Percentiles rank a stretch among this genome's conserved stretches.
phyloP scores from a whole-genome alignment of 225 moss, liverwort and hornwort species.

The Marchantia polymorpha region DNA sequence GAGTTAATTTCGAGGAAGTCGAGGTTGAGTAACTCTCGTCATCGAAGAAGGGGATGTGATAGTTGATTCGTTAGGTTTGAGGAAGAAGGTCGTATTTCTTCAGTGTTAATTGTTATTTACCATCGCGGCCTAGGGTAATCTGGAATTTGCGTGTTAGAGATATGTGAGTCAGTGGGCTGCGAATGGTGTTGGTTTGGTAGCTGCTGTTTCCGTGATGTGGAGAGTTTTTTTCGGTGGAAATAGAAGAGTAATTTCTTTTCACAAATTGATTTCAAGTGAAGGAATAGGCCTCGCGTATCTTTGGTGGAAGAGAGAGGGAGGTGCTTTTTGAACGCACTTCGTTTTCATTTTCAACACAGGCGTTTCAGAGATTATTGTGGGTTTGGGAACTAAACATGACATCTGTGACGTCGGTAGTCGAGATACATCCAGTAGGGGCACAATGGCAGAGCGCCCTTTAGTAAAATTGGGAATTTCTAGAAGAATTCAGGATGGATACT shows the following conservation, averaged over 20 bases:
- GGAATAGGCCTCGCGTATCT: neutral
- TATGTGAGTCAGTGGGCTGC: neutral
- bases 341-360: constrained; percentile 5
- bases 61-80: no score
- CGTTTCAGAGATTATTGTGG: neutral
- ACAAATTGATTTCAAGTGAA: constrained; percentile 3
- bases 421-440: neutral
- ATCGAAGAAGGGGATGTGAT: no score
- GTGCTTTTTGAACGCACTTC: neutral
- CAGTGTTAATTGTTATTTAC: constrained; percentile 3
- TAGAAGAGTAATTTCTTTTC: constrained; percentile 13
- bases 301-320: neutral
- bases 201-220: neutral
- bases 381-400: neutral
- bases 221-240: constrained; percentile 6
- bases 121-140: constrained; percentile 2
- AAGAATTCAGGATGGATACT: no score
- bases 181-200: neutral
- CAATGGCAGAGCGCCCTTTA: no score
- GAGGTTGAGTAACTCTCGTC: no score
- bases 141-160: constrained; percentile 1
- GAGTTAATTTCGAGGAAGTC: no score
- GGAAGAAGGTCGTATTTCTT: neutral
- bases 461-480: no score
- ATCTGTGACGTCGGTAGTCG: constrained; percentile 15